Evolutionary conservation across 768 basidiomycete genomes (phyloP).

Genomic region (Imleria badia): DNA sequence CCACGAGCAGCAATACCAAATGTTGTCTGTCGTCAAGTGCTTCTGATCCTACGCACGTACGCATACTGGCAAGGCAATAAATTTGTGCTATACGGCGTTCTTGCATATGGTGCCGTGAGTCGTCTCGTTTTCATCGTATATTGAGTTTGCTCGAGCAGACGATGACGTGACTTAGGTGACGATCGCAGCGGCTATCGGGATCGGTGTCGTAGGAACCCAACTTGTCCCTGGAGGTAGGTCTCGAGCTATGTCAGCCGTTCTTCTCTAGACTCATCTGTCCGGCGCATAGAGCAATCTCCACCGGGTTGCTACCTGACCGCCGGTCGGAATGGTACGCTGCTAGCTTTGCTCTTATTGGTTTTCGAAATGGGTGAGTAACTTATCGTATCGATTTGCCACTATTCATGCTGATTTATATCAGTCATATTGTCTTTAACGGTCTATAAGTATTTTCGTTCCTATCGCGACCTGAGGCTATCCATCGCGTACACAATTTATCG

Average conservation of each 20-base stretch:
- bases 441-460: slow-evolving; percentile 3
- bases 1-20: too few species aligned
- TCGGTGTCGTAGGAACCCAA: neutral
- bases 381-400: neutral
- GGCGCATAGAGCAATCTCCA: neutral
- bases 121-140: too few species aligned
- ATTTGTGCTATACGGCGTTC: slow-evolving; percentile 11
- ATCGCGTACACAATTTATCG: slow-evolving; percentile 12
- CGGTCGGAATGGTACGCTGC: neutral
- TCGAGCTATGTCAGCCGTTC: neutral
- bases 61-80: slow-evolving; percentile 20
- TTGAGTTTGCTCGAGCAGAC: too few species aligned
- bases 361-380: slow-evolving; percentile 10
- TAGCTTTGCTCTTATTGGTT: slow-evolving; percentile 7
- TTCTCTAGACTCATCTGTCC: neutral
- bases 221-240: slow-evolving; percentile 7
- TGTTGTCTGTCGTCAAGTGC: slow-evolving; percentile 3
- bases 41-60: slow-evolving; percentile 20
- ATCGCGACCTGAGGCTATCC: neutral
- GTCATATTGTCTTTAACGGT: slow-evolving; percentile 9
- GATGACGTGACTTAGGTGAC: too few species aligned
- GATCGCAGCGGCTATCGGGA: slow-evolving; percentile 1
- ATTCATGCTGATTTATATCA: neutral
- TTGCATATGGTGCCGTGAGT: slow-evolving; percentile 10
- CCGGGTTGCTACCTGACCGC: neutral